Conservation (phyloP, 179 eudicot genomes). For the Pouteria campechiana region DNA sequence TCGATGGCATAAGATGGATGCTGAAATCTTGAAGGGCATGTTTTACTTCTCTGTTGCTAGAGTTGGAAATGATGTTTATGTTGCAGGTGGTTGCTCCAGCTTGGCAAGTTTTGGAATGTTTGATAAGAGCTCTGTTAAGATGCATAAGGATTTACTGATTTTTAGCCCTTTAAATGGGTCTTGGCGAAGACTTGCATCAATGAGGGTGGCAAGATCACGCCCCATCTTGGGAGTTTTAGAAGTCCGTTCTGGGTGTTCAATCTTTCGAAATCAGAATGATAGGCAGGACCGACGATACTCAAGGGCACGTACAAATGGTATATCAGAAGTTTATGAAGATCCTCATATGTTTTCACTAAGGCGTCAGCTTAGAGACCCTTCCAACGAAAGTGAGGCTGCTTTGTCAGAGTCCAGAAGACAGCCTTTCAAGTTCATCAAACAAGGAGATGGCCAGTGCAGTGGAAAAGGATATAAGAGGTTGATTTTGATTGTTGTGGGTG, state of each 20-base stretch:
- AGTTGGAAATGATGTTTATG: conserved; percentile 51
- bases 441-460: conserved; percentile 31
- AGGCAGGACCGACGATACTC: conserved; percentile 63
- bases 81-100: conserved; percentile 95
- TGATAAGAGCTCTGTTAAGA: conserved; percentile 79
- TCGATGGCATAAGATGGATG: conserved; percentile 62
- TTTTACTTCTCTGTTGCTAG: conserved; percentile 78
- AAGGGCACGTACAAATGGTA: conserved; percentile 65
- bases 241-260: conserved; percentile 34
- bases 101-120: conserved; percentile 69
- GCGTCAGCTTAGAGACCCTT: conserved; percentile 47
- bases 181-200: conserved; percentile 74
- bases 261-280: conserved; percentile 38
- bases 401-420: conserved; percentile 28
- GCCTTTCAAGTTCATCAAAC: conserved; percentile 42
- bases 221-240: conserved; percentile 72
- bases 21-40: conserved; percentile 70
- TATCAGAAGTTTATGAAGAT: conserved; percentile 88
- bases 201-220: conserved; percentile 82
- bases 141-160: conserved; percentile 70
- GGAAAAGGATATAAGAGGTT: conserved; percentile 42
- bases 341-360: conserved; percentile 92
- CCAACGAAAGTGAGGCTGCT: conserved; percentile 46
- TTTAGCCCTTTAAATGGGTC: conserved; percentile 62
- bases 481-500: conserved; percentile 79